phyloP scores from a whole-genome alignment of 768 basidiomycete species.

The Phaeotremella fagi region DNA sequence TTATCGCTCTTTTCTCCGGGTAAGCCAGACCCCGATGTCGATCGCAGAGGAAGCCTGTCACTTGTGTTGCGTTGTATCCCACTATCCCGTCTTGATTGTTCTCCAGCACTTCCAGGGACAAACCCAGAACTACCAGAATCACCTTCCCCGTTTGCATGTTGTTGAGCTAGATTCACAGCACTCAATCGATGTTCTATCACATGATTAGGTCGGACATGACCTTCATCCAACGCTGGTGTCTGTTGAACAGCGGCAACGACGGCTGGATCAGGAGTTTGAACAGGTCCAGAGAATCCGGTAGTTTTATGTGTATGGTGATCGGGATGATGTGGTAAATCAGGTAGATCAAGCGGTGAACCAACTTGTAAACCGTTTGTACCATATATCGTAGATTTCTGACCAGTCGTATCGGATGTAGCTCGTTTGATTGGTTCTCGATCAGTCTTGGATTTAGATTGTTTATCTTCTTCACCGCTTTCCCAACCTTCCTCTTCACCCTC shows the following conservation, averaged over 20 bases:
- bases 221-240: background rate
- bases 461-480: constrained; percentile 28
- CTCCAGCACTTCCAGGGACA: background rate
- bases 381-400: constrained; percentile 3
- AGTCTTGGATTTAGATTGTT: background rate
- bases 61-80: background rate
- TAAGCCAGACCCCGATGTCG: constrained; percentile 22
- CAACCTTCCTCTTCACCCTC: constrained; percentile 29
- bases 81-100: background rate
- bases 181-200: constrained; percentile 20
- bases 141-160: background rate
- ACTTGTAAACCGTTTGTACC: background rate
- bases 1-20: background rate
- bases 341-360: background rate
- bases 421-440: constrained; percentile 18
- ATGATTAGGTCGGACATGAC: constrained; percentile 23
- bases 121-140: background rate
- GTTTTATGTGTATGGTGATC: constrained; percentile 16
- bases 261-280: constrained; percentile 26
- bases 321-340: background rate
- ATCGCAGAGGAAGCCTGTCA: constrained; percentile 2
- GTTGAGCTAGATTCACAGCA: background rate
- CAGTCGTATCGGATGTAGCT: constrained; percentile 29
- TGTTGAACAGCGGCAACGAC: constrained; percentile 6
- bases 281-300: constrained; percentile 32